phyloP scores from a whole-genome alignment of 495 filamentous ascomycete genomes.

The Apiosordaria backusii region DNA sequence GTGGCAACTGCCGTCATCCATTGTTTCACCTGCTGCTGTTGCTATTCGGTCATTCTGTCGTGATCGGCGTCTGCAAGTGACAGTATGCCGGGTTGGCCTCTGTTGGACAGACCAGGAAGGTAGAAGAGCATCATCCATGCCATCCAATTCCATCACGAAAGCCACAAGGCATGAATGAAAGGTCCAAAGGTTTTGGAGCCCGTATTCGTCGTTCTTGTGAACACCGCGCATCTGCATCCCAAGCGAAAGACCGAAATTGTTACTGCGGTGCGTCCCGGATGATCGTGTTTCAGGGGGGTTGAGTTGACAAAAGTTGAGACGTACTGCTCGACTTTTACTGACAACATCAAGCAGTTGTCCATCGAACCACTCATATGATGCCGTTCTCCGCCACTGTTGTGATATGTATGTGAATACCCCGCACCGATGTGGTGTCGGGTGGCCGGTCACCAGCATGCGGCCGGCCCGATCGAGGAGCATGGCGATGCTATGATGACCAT shows the following conservation, averaged over 20 bases:
- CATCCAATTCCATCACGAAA: not conserved
- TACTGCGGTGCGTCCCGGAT: slow-evolving; percentile 11
- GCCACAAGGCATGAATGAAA: not conserved
- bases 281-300: not conserved
- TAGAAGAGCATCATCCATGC: not conserved
- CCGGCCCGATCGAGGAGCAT: not conserved
- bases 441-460: not conserved
- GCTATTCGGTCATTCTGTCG: not conserved
- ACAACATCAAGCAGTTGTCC: slow-evolving; percentile 11
- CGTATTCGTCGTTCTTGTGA: not conserved
- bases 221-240: not conserved
- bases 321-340: slow-evolving; percentile 1
- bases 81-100: not conserved
- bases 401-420: not conserved
- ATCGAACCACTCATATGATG: not conserved
- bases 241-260: slow-evolving; percentile 14
- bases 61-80: slow-evolving; percentile 5
- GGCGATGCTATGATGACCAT: not conserved
- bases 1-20: not conserved
- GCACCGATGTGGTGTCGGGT: not conserved
- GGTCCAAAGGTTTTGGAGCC: slow-evolving; percentile 6
- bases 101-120: not conserved
- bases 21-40: slow-evolving; percentile 8
- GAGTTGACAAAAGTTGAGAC: not conserved
- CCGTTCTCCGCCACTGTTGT: not conserved